These are phyloP conservation scores for Penicillium argentinense DNA, from an alignment of 495 filamentous ascomycete genomes.

Conservation along the genomic window DNA sequence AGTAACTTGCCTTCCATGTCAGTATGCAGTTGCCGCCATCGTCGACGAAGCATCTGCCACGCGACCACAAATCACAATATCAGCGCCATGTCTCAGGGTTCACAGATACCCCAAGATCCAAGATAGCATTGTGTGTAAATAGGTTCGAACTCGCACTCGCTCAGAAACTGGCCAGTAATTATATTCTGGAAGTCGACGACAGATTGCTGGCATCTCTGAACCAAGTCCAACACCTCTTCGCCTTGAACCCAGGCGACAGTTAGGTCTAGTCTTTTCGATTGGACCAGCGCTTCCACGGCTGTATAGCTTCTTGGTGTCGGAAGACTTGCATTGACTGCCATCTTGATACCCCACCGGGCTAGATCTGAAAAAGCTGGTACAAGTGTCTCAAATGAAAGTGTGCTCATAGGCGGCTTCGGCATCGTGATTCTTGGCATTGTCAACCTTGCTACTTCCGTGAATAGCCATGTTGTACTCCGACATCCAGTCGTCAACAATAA, in stretches of 20 bases:
- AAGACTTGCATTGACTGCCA: background rate
- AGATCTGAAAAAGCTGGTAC: background rate
- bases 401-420: background rate
- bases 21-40: constrained; percentile 49
- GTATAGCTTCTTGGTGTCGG: background rate
- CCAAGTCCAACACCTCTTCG: background rate
- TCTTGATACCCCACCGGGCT: background rate
- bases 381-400: background rate
- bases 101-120: constrained; percentile 45
- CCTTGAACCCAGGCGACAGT: background rate
- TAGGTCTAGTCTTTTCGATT: background rate
- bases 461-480: background rate
- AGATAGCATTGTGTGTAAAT: too few species aligned
- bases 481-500: background rate
- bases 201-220: background rate
- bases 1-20: constrained; percentile 16
- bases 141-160: too few species aligned
- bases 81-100: constrained; percentile 43
- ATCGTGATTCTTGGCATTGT: too few species aligned
- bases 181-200: too few species aligned
- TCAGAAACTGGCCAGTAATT: too few species aligned
- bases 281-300: background rate
- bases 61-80: constrained; percentile 55
- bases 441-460: background rate
- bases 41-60: constrained; percentile 51